These are phyloP conservation scores for Cryphonectria nitschkei DNA, from an alignment of 2,329 filamentous ascomycete species.

Conservation along the genomic window DNA sequence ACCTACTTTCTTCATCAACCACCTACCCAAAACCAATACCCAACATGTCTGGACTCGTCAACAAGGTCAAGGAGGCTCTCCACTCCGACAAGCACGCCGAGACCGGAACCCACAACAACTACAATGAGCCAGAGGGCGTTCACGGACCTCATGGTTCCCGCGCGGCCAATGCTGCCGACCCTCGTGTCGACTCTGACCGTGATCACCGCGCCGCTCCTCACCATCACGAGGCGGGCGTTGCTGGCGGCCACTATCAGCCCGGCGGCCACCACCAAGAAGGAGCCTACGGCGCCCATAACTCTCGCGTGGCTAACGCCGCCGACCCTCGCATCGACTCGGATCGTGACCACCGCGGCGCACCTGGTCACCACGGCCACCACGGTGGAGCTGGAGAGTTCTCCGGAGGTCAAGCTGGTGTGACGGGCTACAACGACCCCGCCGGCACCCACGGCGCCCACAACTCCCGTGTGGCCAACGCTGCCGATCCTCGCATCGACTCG, in stretches of 20 bases:
- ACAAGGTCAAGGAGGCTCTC: constrained; percentile 64
- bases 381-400: constrained; percentile 30
- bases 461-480: constrained; percentile 41
- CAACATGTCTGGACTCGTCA: constrained; percentile 61
- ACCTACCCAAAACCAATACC: constrained; percentile 17
- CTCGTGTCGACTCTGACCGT: constrained; percentile 55
- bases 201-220: constrained; percentile 40
- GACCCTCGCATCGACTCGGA: constrained; percentile 59
- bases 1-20: constrained; percentile 18
- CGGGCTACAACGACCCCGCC: constrained; percentile 38
- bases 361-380: constrained; percentile 30
- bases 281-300: constrained; percentile 47
- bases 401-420: constrained; percentile 31
- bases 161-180: constrained; percentile 52
- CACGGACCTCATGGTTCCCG: constrained; percentile 49
- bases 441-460: constrained; percentile 40
- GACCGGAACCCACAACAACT: constrained; percentile 34
- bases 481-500: constrained; percentile 44
- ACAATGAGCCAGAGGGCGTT: constrained; percentile 38
- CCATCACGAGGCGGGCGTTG: constrained; percentile 32
- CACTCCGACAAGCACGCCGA: constrained; percentile 46
- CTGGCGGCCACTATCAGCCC: constrained; percentile 40
- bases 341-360: constrained; percentile 43
- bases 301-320: constrained; percentile 49
- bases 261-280: constrained; percentile 39